A percentile compares a stretch with the other conserved stretches of the same genome.
These are phyloP conservation scores for Kluyveromyces sp. DNA, from an alignment of 1,139 yeast genomes.

Conservation along the genomic window DNA sequence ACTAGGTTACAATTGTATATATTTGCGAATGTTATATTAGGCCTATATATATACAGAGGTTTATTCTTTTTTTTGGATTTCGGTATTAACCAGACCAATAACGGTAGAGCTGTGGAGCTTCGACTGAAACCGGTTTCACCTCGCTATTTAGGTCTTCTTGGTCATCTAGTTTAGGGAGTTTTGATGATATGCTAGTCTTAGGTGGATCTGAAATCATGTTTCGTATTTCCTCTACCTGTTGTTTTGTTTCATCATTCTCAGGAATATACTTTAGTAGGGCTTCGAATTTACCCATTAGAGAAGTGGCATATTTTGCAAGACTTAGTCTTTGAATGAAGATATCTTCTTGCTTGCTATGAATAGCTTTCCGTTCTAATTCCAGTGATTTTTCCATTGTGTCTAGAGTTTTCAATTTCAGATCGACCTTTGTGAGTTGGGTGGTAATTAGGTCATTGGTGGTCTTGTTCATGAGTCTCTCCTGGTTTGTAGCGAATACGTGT, in stretches of 20 bases:
- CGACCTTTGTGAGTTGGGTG: conserved; percentile 66
- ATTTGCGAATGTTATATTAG: no score
- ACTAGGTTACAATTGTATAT: no score
- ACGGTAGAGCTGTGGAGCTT: conserved; percentile 77
- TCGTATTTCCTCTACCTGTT: conserved; percentile 40
- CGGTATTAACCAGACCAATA: conserved; percentile 62
- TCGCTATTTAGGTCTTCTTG: conserved; percentile 24
- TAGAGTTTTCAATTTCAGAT: conserved; percentile 64
- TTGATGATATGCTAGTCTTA: conserved; percentile 23
- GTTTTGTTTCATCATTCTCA: conserved; percentile 15
- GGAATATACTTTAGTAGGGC: conserved; percentile 13
- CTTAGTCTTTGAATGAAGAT: conserved; percentile 71
- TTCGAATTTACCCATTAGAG: conserved; percentile 21
- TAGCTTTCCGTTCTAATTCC: conserved; percentile 67
- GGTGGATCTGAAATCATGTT: conserved; percentile 46
- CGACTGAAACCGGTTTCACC: conserved; percentile 67
- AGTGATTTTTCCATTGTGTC: conserved; percentile 67
- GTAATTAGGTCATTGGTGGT: conserved; percentile 54
- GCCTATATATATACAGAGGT: no score
- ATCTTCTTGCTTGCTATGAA: conserved; percentile 75
- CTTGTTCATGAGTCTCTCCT: conserved; percentile 71
- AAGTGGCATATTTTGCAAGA: conserved; percentile 33
- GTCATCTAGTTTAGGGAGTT: conserved; percentile 9
- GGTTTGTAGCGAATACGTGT: conserved; percentile 72
- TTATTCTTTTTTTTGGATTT: not conserved